Conservation (phyloP, 2,329 filamentous ascomycete genomes). For the Aureobasidium namibiae region DNA sequence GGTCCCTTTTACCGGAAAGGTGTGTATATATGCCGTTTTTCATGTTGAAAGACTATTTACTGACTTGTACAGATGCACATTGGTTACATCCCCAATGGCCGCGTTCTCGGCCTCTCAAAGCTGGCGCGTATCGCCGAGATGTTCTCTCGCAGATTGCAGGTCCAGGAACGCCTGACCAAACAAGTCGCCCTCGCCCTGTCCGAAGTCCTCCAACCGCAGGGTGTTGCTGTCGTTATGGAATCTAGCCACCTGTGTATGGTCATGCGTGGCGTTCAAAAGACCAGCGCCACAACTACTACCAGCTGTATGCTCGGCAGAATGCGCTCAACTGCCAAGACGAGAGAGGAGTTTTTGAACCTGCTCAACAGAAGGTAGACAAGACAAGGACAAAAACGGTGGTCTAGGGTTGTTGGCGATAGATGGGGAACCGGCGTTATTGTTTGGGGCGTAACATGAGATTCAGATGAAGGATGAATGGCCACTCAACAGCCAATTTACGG, state of each 20-base stretch:
- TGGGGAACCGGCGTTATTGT: slow-evolving; percentile 13
- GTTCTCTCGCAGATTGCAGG: slow-evolving; percentile 87
- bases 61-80: slow-evolving; percentile 74
- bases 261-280: slow-evolving; percentile 97
- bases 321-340: slow-evolving; percentile 82
- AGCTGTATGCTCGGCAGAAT: slow-evolving; percentile 98
- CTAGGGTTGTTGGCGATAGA: background rate
- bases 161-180: slow-evolving; percentile 92
- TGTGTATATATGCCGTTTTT: slow-evolving; percentile 29
- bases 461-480: slow-evolving; percentile 9
- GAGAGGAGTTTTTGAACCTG: slow-evolving; percentile 90
- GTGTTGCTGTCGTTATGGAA: slow-evolving; percentile 96
- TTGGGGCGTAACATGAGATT: slow-evolving; percentile 13
- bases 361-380: slow-evolving; percentile 22
- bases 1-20: slow-evolving; percentile 93
- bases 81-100: slow-evolving; percentile 85
- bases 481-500: slow-evolving; percentile 12
- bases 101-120: slow-evolving; percentile 92
- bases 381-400: background rate
- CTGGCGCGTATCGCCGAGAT: slow-evolving; percentile 93
- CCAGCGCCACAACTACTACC: slow-evolving; percentile 76
- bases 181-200: slow-evolving; percentile 91
- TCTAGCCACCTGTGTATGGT: slow-evolving; percentile 97
- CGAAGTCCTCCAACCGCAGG: slow-evolving; percentile 86
- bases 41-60: slow-evolving; percentile 1